Percentiles rank a stretch among this genome's conserved stretches.
Conservation (phyloP, 768 basidiomycete species). For the Exsudoporus frostii region DNA sequence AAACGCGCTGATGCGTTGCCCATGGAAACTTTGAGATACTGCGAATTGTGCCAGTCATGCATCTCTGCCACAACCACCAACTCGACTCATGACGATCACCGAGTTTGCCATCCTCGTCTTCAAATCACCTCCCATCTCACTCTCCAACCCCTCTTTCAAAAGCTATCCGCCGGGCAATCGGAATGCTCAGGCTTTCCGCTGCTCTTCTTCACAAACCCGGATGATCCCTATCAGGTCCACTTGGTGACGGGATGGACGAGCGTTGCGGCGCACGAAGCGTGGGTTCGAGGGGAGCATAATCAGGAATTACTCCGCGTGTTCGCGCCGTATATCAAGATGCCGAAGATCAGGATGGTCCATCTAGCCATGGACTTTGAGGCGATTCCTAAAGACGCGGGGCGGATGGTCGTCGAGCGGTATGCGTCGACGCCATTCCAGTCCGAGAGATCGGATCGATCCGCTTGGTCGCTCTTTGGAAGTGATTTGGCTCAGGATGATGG, state of each 20-base stretch:
- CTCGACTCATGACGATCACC: constrained; percentile 38
- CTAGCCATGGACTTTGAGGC: constrained; percentile 37
- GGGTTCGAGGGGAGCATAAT: constrained; percentile 41
- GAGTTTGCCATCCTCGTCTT: constrained; percentile 41
- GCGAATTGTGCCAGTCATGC: not conserved
- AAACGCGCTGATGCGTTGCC: constrained; percentile 6
- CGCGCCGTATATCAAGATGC: constrained; percentile 29
- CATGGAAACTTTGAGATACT: not conserved
- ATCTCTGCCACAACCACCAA: not conserved
- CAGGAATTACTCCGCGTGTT: constrained; percentile 35
- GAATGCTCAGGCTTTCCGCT: constrained; percentile 41
- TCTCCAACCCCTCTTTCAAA: constrained; percentile 31
- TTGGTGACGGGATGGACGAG: constrained; percentile 46
- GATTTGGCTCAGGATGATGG: constrained; percentile 6
- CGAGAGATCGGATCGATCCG: not conserved
- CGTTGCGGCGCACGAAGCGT: constrained; percentile 39
- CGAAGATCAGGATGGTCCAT: constrained; percentile 35
- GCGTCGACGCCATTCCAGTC: not conserved
- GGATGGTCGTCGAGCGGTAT: constrained; percentile 10
- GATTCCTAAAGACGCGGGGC: constrained; percentile 17
- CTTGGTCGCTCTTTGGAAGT: constrained; percentile 11
- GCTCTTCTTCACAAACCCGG: constrained; percentile 33
- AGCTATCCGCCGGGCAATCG: constrained; percentile 35
- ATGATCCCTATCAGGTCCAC: constrained; percentile 28
- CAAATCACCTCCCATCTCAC: constrained; percentile 27